Evolutionary conservation across 208 protist genomes (phyloP).

Genomic region (Trypanosoma lewisi): DNA sequence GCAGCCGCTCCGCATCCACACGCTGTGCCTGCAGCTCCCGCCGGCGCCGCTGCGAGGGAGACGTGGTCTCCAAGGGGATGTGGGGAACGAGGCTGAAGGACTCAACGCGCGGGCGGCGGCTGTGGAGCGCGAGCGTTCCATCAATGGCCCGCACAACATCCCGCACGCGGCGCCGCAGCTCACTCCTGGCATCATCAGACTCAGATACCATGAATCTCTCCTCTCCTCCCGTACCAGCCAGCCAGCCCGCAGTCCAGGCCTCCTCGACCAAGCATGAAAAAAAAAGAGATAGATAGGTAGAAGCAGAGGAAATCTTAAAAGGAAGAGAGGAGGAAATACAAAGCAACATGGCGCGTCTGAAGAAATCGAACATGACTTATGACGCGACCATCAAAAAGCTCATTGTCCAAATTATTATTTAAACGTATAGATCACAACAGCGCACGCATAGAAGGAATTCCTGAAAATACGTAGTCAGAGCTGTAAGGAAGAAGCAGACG

Average conservation of each 20-base stretch:
- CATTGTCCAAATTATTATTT: no score
- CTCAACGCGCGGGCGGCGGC: neutral
- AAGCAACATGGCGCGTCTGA: no score
- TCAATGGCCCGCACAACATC: constrained; percentile 61
- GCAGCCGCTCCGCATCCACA: constrained; percentile 4
- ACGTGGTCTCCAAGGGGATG: neutral
- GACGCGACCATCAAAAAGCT: no score
- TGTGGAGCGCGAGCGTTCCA: constrained; percentile 9
- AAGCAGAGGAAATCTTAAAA: neutral
- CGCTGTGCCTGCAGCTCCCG: constrained; percentile 7
- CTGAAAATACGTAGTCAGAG: no score
- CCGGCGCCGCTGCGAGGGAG: constrained; percentile 6
- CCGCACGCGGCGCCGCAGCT: constrained; percentile 36
- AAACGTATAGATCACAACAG: no score
- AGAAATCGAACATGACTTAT: no score
- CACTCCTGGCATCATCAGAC: constrained; percentile 23
- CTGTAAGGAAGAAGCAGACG: no score
- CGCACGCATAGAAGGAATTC: no score
- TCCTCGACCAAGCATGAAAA: neutral
- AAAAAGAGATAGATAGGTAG: neutral
- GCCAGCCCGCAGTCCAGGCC: no score
- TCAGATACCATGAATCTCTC: neutral
- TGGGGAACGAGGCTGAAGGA: neutral
- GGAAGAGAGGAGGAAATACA: no score
- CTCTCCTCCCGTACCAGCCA: no score